Evolutionary conservation across 2,329 filamentous ascomycete genomes (phyloP), one percentile per base, ranked within the genome.

Genomic region (Proliferodiscus dingleyae): DNA sequence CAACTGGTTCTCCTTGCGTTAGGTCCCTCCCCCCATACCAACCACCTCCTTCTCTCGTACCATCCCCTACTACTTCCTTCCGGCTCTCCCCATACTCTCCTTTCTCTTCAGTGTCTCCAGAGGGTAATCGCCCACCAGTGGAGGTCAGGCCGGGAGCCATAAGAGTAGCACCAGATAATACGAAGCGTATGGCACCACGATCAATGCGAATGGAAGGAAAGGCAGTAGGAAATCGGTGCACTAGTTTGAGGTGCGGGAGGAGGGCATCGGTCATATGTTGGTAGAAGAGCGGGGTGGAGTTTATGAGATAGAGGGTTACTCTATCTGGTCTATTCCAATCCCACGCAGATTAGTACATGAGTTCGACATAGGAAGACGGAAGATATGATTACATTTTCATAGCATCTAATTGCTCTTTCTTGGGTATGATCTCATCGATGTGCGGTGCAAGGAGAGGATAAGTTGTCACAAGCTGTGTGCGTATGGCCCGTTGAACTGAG

Each of bases 61-160:
- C n/a, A n/a, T n/a, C n/a, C 10, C 62, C 50, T 21, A 42, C 47
- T 6, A 32, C 36, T 5, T 39, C 47, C 50, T 60, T 53, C 13
- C 47, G 23, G 22, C 45, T 50, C 24, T 55, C 60, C 2, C 66
- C 60, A 55, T 60, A 61, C 22, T 38, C 45, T 7, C 58, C 57
- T 43, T 69, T 53, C 46, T 72, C 69, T 2, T 65, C 61, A 1
- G 57, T 55, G 28, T 64, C 60, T 7, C 57, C 56, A 46, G 30
- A 65, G 55, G 93, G 93, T 60, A 98, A 68, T 38, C 87, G 68
- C 0, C 93, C 93, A 0, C 93, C 93, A 0, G 81, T 69, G 16
- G 82, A 89, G 22, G 93, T 98, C 58, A 98, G 68, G 0, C 93
- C 93, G 0, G 93, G 93, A 1, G 89, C 91, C 93, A 98, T 98